Evolutionary conservation across 257 asterid genomes (phyloP), one percentile per base, ranked within the genome.

Genomic region (Ilex asprella): DNA sequence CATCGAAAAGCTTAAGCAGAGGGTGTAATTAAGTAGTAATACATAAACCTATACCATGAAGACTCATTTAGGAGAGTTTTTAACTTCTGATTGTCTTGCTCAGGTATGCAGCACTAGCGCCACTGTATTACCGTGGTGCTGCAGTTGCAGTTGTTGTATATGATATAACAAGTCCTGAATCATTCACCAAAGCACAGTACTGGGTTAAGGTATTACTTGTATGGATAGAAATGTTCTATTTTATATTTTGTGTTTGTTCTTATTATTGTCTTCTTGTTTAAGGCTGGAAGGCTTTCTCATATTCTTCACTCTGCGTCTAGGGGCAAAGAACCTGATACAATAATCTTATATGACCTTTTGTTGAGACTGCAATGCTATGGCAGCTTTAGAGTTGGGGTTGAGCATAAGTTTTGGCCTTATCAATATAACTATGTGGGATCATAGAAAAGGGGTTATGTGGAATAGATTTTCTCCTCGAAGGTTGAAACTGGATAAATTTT

Each of bases 91-190:
- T 16, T 53, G 30, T 53, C 30, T 56, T 56, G 47, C 62, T 32
- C 66, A 87, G 96, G 82, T 87, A 87, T 73, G 94, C 96, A 9
- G 91, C 96, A 55, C 81, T 87, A 66, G 96, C 96, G 39, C 96
- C 96, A 16, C 73, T 86, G 63, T 89, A 86, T 72, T 89, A 89
- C 66, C 81, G 97, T 71, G 97, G 97, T 58, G 97, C 97, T 78
- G 97, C 87, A 54, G 95, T 86, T 66, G 94, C 97, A 47, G 85
- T 89, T 61, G 64, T 89, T 60, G 95, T 76, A 59, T 93, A 93
- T 62, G 99, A 93, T 74, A 93, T 93, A 59, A 89, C 99, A 12
- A 89, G 88, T 79, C 90, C 96, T 27, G 99, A 93, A 29, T 79
- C 99, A 30, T 93, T 93, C 68, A 55, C 69, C 60, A 89, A 85